Evolutionary conservation across 2,329 filamentous ascomycete species (phyloP), one percentile per base, ranked within the genome.

Genomic region (Aspergillus sp.): DNA sequence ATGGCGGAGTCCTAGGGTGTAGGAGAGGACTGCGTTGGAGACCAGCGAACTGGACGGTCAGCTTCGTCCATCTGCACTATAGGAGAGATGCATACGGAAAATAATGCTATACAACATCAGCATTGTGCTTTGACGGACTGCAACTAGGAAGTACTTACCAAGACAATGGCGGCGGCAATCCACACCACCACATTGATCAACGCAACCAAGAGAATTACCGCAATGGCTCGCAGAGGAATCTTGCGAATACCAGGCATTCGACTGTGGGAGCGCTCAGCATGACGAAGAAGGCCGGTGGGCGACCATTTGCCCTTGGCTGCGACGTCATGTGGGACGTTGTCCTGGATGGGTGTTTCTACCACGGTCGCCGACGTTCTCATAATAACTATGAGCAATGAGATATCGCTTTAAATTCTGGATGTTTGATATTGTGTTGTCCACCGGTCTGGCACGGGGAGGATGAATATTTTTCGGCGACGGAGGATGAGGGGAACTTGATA

Each of bases 1-100:
- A 77, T 97, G 93, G 40, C 93, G 88, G 11, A 97, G 81, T 2
- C 93, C 93, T 10, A 97, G 82, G 0, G 90, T 90, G 71, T 95
- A 97, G 21, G 92, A 87, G 1, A 97, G 82, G 2, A 92, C 85
- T 1, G 91, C 90, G 2, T 91, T 87, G 2, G 88, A 88, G 46
- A 92, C 84, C 57, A 97, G 81, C 0, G 79, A 75, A 0, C 79
- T 82, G 20, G 2, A 34, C 29, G 31, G 6, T 38, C 17, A 41
- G 17, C n/a, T n/a, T n/a, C 25, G 17, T 25, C 6, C 25, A 2
- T 11, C 17, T 19, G n/a, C 5, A 34, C n/a, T 19, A 42, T 2
- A 10, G 25, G 16, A 14, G 7, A 11, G 19, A n/a, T 19, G 68
- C 70, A 57, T 58, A 73, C 71, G 70, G 67, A 56, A 73, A 64